Base-by-base conservation (phyloP, 148 eudicot genomes). In the Fagopyrum homotropicum region DNA sequence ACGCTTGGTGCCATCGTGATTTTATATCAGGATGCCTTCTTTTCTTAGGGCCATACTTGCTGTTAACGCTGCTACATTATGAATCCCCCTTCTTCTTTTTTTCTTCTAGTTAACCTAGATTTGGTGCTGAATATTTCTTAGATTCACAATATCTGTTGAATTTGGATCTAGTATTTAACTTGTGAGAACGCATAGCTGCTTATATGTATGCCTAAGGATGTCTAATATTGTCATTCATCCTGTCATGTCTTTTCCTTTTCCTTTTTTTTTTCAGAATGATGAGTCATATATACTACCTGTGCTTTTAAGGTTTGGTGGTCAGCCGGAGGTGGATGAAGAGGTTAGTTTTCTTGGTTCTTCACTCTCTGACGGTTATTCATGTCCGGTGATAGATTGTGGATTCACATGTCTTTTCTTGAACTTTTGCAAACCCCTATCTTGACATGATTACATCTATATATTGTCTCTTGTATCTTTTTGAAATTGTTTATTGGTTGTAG, bases 281-380 rank as follows among this genome's bases (percentile, higher is more conserved):
- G 99, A 92, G 75, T 90, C 99, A 43, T 95, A 89, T 77, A 88
- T 92, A 72, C 81, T 95, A 79, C 99, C 97, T 9, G 99, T 95
- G 77, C 96, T 95, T 72, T 83, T 92, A 72, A 83, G 91, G 54
- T 92, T 95, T 77, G 96, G 92, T 70, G 97, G 99, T 81, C 90
- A 89, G 87, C 99, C 99, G 51, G 94, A 90, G 81, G 84, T 95
- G 55, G 90, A 95, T 83, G 97, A 90, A 73, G 91, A 95, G 97
- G 99, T 93, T 73, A 59, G 85, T 81, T 72, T 30, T 63, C 46
- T 40, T 35, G 46, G 17, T 35, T 66, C 46, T 66, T 43, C 43
- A 61, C 46, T 66, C 69, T 40, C 19, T 66, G 71, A 43, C 47
- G 11, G 5, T 40, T 66, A 29, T 29, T 29, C 43, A 5, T 61